phyloP scores from a whole-genome alignment of 352 stramenopile species.

The Globisporangium perplexum region DNA sequence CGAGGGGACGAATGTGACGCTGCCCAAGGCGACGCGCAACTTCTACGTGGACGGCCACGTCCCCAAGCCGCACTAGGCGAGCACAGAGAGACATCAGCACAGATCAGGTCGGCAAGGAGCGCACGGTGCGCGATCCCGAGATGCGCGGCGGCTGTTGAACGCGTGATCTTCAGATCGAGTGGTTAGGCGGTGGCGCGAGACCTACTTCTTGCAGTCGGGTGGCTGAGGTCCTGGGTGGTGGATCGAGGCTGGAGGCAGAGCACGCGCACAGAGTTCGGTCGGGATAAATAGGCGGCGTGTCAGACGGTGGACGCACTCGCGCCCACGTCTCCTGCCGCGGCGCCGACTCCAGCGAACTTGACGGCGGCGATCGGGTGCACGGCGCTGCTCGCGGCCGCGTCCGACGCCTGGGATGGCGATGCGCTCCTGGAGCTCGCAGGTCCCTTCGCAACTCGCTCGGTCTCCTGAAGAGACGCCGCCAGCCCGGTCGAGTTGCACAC shows the following conservation, averaged over 20 bases:
- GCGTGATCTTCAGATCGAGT: no score
- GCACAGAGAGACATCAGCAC: neutral
- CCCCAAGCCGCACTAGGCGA: constrained; percentile 91
- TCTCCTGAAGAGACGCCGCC: neutral
- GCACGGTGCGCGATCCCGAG: no score
- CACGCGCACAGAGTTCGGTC: neutral
- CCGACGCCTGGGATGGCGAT: neutral
- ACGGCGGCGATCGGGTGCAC: neutral
- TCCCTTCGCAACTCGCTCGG: neutral
- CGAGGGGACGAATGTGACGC: constrained; percentile 83
- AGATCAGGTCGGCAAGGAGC: no score
- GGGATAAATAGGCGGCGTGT: neutral
- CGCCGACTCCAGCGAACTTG: neutral
- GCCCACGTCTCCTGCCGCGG: neutral
- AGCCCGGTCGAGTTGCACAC: constrained; percentile 63
- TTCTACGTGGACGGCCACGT: constrained; percentile 99
- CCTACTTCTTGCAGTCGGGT: no score
- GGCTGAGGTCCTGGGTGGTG: no score
- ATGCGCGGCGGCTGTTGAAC: no score
- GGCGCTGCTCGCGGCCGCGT: neutral
- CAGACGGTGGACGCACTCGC: neutral
- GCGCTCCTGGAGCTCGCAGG: neutral
- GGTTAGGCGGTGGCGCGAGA: no score
- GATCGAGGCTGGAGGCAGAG: no score
- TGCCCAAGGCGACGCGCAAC: constrained; percentile 96